Conservation (phyloP, 2,329 filamentous ascomycete genomes). For the Phialocephala sp. region DNA sequence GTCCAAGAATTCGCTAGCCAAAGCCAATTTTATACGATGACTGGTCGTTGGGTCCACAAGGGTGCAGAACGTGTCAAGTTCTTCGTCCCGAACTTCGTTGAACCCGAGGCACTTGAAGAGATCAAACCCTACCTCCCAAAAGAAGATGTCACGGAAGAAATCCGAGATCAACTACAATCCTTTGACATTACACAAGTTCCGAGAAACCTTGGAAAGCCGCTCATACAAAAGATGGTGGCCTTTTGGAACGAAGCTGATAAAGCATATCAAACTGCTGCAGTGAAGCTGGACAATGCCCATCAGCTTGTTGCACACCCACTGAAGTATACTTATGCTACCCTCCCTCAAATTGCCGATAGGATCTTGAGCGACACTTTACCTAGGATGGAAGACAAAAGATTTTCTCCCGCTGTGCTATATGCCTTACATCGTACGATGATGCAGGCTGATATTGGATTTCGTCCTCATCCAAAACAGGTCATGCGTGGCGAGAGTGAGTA, state of each 20-base stretch:
- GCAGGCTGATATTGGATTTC: conserved; percentile 66
- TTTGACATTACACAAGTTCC: conserved; percentile 50
- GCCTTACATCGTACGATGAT: conserved; percentile 72
- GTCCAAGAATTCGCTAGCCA: conserved; percentile 48
- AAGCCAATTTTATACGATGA: conserved; percentile 55
- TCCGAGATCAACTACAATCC: conserved; percentile 44
- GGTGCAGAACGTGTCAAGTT: conserved; percentile 46
- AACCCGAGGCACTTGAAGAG: conserved; percentile 48
- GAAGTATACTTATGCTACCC: conserved; percentile 48
- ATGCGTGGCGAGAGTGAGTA: conserved; percentile 63
- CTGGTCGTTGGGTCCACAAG: conserved; percentile 54
- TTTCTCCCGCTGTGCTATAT: conserved; percentile 61
- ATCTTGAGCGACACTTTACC: conserved; percentile 43
- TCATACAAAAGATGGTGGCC: conserved; percentile 49
- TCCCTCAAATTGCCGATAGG: conserved; percentile 51
- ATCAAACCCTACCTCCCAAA: conserved; percentile 53
- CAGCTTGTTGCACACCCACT: conserved; percentile 49
- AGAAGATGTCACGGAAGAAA: conserved; percentile 43
- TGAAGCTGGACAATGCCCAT: conserved; percentile 56
- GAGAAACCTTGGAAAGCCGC: conserved; percentile 49
- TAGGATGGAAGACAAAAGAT: conserved; percentile 42
- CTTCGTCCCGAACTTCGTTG: conserved; percentile 52
- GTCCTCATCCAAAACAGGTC: conserved; percentile 52
- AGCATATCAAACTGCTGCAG: conserved; percentile 53
- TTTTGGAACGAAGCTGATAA: conserved; percentile 52